Evolutionary conservation across 495 filamentous ascomycete species (phyloP), one percentile per base, ranked within the genome.

Genomic region (Staphylotrichum tortipilum): DNA sequence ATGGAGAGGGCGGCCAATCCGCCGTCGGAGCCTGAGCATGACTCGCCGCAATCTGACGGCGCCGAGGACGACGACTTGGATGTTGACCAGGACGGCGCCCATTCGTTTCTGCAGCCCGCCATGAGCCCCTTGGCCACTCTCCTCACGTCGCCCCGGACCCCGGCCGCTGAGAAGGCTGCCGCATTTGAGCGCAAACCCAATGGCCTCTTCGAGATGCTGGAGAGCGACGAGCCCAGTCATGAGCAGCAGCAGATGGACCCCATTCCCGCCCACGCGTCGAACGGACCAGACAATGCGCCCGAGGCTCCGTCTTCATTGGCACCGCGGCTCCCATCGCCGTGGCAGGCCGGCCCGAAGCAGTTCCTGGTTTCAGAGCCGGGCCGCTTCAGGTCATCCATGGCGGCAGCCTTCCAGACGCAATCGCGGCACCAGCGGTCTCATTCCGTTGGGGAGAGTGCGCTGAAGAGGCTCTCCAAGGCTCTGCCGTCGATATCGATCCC

Each of bases 91-190:
- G 78, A 83, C 53, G 79, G 81, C 50, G 80, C 69, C 14, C 73
- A 78, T 44, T 78, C 79, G 3, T 68, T 90, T 47, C 76, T 95
- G 50, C 86, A 86, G 19, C 78, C 89, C 44, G 85, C 86, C 52
- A 85, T 95, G 48, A 79, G 86, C 56, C 77, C 75, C 14, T 68
- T 73, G 14, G 89, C 91, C 34, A 85, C 80, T 41, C 76, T 83
- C 35, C 73, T 94, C 50, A 82, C 81, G 26, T 79, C 82, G 17
- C 78, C 85, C 12, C 74, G 72, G 37, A 91, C 85, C 1, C 82
- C 88, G 2, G 80, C 83, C 9, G 79, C 81, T 31, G 88, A 94
- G 61, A 91, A 86, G 68, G 79, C 68, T 28, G 79, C 81, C 1
- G 79, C 79, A 0, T 69, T 95, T 69, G 80, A 85, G 41, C 59